Evolutionary conservation across 1,284 basidiomycete genomes (phyloP), one percentile per base, ranked within the genome.

Genomic region (Gomphus sp.): DNA sequence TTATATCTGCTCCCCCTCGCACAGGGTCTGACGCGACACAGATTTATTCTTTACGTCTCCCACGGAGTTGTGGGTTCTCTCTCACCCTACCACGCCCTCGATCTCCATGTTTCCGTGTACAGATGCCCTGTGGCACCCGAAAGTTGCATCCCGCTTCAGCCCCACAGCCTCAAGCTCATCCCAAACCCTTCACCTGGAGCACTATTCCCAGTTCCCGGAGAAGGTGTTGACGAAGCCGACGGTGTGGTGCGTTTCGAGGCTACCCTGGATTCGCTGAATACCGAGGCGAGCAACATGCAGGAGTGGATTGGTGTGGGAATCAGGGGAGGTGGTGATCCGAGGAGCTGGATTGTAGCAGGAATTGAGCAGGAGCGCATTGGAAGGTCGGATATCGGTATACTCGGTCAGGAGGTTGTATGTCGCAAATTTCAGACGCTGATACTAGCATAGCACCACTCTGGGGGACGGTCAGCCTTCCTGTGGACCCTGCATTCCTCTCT

Each of bases 221-320:
- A 85, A 68, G 88, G 88, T 0, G 68, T 78, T 0, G 84, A 88
- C 59, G 87, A 91, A 67, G 85, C 84, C 11, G 87, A 89, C 58
- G 87, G 86, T 0, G 73, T 85, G 0, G 82, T 85, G 3, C 70
- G 82, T 18, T 87, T 80, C 63, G 81, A 84, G 65, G 78, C 76
- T 2, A 71, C 76, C 45, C 53, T 85, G 22, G 66, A 72, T 1
- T 57, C 55, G 34, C 14, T 7, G 33, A 55, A 16, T 22, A 18
- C 36, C 18, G 39, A 11, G 18, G 39, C 4, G 4, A 37, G 55
- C 8, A 47, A 50, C 36, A 60, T 61, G 31, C 60, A 66, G 18
- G 60, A 54, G 45, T 80, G 76, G 74, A 68, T 89, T 16, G 82
- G 75, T 2, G 73, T 89, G 41, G 71, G 67, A 12, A 65, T 86